Conservation (phyloP, 345 rosid genomes). For the Arabis alpina region DNA sequence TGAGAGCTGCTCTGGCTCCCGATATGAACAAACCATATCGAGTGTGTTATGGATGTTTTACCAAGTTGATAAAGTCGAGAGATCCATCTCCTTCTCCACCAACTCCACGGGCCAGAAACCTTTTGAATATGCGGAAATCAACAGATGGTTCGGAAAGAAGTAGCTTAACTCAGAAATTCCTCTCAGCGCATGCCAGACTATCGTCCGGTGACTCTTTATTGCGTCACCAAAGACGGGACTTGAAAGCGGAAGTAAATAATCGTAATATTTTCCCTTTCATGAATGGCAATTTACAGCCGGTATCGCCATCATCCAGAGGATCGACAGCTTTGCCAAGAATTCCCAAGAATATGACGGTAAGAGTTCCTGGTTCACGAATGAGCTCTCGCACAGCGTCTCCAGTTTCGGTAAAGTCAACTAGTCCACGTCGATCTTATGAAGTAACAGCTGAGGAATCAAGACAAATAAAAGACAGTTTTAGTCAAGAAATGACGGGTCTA, state of each 20-base stretch:
- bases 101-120: slow-evolving; percentile 47
- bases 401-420: slow-evolving; percentile 52
- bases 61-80: slow-evolving; percentile 59
- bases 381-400: slow-evolving; percentile 52
- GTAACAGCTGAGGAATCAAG: slow-evolving; percentile 55
- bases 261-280: slow-evolving; percentile 47
- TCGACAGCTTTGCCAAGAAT: slow-evolving; percentile 43
- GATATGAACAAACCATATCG: slow-evolving; percentile 78
- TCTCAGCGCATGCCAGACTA: slow-evolving; percentile 48
- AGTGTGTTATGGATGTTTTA: slow-evolving; percentile 83
- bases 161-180: slow-evolving; percentile 44
- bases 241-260: slow-evolving; percentile 44
- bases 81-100: slow-evolving; percentile 47
- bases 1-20: slow-evolving; percentile 88
- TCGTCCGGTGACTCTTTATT: slow-evolving; percentile 53
- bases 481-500: slow-evolving; percentile 59
- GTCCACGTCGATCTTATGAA: slow-evolving; percentile 57
- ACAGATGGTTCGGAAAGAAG: slow-evolving; percentile 51
- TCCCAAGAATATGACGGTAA: slow-evolving; percentile 49
- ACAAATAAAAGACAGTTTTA: slow-evolving; percentile 50
- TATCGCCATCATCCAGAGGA: slow-evolving; percentile 43
- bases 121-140: slow-evolving; percentile 46
- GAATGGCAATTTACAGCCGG: slow-evolving; percentile 46
- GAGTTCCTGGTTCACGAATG: slow-evolving; percentile 50
- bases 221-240: slow-evolving; percentile 37